Base-by-base conservation (phyloP, 2,329 filamentous ascomycete genomes). In the Colletotrichum euphorbiae region DNA sequence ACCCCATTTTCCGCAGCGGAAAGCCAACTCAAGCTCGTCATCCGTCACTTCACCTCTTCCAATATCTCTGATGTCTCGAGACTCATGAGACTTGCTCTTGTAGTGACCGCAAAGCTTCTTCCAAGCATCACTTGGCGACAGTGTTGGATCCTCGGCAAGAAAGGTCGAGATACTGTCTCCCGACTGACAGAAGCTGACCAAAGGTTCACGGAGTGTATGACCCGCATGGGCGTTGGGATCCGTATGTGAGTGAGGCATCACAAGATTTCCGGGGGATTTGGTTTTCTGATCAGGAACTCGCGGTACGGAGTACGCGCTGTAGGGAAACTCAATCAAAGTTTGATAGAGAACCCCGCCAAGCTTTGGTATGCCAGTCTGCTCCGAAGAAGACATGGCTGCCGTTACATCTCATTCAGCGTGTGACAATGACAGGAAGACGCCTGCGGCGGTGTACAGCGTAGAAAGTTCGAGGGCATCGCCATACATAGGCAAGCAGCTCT, bases 101-200 rank as follows among this genome's bases (percentile, higher is more conserved):
- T 52, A 52, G 33, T 52, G 48, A 6, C 9, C n/a, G 7, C 28
- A 15, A 24, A 52, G 48, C 28, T 52, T 36, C n/a, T 52, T 52
- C 48, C 48, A 52, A 11, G 28, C 48, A 19, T 52, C 24, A n/a
- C 48, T n/a, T 7, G 48, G 48, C 24, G 28, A 31, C 48, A 52
- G n/a, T 1, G 48, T 36, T 1, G 48, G 24, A 19, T 52, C 28
- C 48, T 33, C 24, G 24, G 48, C 48, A 8, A 52, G 48, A 0
- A 52, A n/a, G 0, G 24, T 13, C 0, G 48, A 52, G 42, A 62
- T 58, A 33, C 50, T 67, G 6, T 67, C 52, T n/a, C 33, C 17
- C 5, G 64, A 31, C 13, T 40, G 45, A 51, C 64, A 67, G 33
- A 58, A 45, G 36, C 38, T 40, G 51, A 33, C 51, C 4, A 55